phyloP scores from a whole-genome alignment of 306 rosid genomes.

The Carpinus fangiana region DNA sequence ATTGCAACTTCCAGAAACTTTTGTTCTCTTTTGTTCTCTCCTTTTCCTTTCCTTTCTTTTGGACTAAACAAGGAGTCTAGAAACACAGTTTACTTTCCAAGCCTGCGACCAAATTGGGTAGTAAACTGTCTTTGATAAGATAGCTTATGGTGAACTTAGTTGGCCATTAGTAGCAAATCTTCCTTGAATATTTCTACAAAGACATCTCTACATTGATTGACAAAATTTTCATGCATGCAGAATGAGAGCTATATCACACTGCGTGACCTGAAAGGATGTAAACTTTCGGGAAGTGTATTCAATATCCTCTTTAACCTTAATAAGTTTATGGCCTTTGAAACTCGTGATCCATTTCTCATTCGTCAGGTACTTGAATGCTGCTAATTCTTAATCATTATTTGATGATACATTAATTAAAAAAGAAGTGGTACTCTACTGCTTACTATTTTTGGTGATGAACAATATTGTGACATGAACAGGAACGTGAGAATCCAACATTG shows the following conservation, averaged over 20 bases:
- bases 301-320: conserved; percentile 96
- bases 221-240: conserved; percentile 48
- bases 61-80: background rate
- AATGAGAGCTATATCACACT: conserved; percentile 70
- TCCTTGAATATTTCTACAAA: conserved; percentile 2
- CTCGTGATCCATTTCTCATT: conserved; percentile 96
- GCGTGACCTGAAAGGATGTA: conserved; percentile 87
- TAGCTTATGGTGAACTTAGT: background rate
- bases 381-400: background rate
- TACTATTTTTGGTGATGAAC: conserved; percentile 32
- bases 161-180: background rate
- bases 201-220: conserved; percentile 13
- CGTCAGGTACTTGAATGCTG: conserved; percentile 76
- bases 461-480: conserved; percentile 54
- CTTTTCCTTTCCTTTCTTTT: background rate
- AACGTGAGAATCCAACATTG: conserved; percentile 98
- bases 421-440: background rate
- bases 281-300: conserved; percentile 94
- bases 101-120: background rate
- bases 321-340: conserved; percentile 98
- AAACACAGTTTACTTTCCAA: background rate
- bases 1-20: background rate
- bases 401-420: background rate
- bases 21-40: background rate
- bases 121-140: background rate